A percentile compares a stretch with the other conserved stretches of the same genome.
These are phyloP conservation scores for Fusarium secorum DNA, from an alignment of 2,329 filamentous ascomycete genomes.

Conservation along the genomic window DNA sequence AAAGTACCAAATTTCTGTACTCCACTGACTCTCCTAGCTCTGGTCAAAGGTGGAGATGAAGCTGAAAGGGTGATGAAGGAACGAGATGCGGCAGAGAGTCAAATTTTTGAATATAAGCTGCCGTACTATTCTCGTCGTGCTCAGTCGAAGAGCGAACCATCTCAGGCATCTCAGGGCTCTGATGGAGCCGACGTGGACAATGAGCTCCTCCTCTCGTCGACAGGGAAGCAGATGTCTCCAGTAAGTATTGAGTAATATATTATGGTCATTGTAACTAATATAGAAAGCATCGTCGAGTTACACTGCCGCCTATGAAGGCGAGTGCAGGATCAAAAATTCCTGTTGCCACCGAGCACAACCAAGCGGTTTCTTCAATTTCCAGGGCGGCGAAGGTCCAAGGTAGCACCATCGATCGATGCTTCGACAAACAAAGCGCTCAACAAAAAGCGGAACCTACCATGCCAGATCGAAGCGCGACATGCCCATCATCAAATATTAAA, in stretches of 20 bases:
- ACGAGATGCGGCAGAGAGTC: conserved; percentile 28
- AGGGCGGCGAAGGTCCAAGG: neutral
- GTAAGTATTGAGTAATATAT: neutral
- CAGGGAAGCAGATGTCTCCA: conserved; percentile 15
- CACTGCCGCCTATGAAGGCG: conserved; percentile 36
- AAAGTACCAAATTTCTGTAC: neutral
- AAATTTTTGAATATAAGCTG: conserved; percentile 40
- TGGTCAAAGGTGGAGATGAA: conserved; percentile 29
- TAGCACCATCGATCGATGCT: neutral
- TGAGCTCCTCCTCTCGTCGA: neutral
- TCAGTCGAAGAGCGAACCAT: conserved; percentile 59
- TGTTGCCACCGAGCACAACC: conserved; percentile 27
- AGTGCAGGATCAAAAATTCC: conserved; percentile 38
- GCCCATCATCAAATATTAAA: neutral
- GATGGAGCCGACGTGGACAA: conserved; percentile 26
- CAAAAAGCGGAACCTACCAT: neutral
- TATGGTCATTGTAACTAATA: conserved; percentile 10
- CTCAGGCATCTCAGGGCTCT: conserved; percentile 35
- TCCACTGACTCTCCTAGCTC: conserved; percentile 29
- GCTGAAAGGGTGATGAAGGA: conserved; percentile 21
- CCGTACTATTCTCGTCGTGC: conserved; percentile 55
- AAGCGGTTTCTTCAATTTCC: neutral
- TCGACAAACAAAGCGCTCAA: neutral
- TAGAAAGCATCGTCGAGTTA: conserved; percentile 38
- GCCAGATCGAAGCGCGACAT: neutral